phyloP scores from a whole-genome alignment of 2,329 filamentous ascomycete genomes.

The Aspergillus terreus region DNA sequence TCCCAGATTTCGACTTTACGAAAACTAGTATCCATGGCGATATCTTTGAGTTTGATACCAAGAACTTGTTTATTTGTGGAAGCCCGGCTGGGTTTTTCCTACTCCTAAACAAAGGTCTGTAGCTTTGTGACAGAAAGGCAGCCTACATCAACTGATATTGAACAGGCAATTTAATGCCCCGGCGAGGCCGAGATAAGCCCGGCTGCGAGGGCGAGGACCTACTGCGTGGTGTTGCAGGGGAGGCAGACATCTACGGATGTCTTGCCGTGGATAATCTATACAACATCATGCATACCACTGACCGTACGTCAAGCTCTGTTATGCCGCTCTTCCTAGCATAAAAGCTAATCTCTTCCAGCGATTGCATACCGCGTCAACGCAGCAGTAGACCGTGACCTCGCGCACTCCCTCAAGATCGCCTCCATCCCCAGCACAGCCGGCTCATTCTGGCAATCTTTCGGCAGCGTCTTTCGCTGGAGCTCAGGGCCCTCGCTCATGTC shows the following conservation, averaged over 20 bases:
- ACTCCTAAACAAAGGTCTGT: slow-evolving; percentile 64
- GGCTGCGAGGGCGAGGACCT: slow-evolving; percentile 64
- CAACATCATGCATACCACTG: slow-evolving; percentile 76
- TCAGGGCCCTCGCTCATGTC: slow-evolving; percentile 50
- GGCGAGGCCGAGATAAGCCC: slow-evolving; percentile 70
- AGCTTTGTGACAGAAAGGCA: background rate
- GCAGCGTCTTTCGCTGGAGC: slow-evolving; percentile 59
- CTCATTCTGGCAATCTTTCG: slow-evolving; percentile 62
- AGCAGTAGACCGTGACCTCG: slow-evolving; percentile 77
- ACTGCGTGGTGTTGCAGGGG: slow-evolving; percentile 65
- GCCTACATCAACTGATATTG: background rate
- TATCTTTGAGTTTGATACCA: slow-evolving; percentile 88
- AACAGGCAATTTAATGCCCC: slow-evolving; percentile 63
- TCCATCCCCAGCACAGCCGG: slow-evolving; percentile 71
- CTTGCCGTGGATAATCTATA: slow-evolving; percentile 94
- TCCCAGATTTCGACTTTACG: slow-evolving; percentile 49
- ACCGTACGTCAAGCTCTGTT: slow-evolving; percentile 41
- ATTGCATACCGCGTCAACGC: slow-evolving; percentile 93
- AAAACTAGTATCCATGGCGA: slow-evolving; percentile 43
- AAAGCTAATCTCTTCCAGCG: slow-evolving; percentile 49
- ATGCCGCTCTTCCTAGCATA: background rate
- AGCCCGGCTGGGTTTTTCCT: slow-evolving; percentile 93
- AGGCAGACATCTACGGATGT: slow-evolving; percentile 78
- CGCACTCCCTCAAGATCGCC: slow-evolving; percentile 70
- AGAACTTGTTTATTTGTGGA: slow-evolving; percentile 81